Evolutionary conservation across 1,284 basidiomycete species (phyloP).

Genomic region (Apiotrichum akiyoshidainum): DNA sequence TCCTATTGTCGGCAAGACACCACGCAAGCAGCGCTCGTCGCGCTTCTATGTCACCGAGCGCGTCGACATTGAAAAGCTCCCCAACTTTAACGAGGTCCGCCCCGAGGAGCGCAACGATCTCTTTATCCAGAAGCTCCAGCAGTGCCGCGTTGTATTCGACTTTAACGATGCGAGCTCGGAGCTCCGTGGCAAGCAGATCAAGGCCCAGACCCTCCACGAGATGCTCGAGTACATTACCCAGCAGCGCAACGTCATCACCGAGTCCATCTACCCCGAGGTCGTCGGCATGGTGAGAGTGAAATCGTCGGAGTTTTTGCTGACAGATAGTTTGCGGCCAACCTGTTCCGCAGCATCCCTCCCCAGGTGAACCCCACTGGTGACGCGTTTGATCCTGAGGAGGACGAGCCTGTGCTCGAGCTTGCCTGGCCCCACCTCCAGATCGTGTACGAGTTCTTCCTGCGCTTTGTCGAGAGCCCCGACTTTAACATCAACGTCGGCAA

Average conservation of each 20-base stretch:
- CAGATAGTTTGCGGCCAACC: conserved; percentile 84
- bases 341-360: conserved; percentile 99
- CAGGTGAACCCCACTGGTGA: conserved; percentile 97
- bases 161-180: conserved; percentile 98
- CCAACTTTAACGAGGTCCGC: conserved; percentile 89
- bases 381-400: conserved; percentile 98
- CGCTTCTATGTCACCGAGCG: conserved; percentile 94
- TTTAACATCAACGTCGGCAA: conserved; percentile 99
- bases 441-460: conserved; percentile 99
- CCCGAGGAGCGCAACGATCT: conserved; percentile 83
- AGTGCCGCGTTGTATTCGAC: conserved; percentile 96
- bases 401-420: conserved; percentile 96
- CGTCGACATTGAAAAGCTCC: conserved; percentile 92
- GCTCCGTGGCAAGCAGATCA: conserved; percentile 96
- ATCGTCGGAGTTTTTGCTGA: background rate
- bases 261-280: conserved; percentile 97
- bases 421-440: conserved; percentile 99
- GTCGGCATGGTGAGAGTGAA: conserved; percentile 79
- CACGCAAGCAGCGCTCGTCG: conserved; percentile 90
- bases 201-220: conserved; percentile 95
- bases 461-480: conserved; percentile 96
- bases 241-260: conserved; percentile 93
- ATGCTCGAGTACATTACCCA: conserved; percentile 99
- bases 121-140: conserved; percentile 91
- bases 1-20: conserved; percentile 88